phyloP scores from a whole-genome alignment of 306 rosid species.

The Vicia faba region DNA sequence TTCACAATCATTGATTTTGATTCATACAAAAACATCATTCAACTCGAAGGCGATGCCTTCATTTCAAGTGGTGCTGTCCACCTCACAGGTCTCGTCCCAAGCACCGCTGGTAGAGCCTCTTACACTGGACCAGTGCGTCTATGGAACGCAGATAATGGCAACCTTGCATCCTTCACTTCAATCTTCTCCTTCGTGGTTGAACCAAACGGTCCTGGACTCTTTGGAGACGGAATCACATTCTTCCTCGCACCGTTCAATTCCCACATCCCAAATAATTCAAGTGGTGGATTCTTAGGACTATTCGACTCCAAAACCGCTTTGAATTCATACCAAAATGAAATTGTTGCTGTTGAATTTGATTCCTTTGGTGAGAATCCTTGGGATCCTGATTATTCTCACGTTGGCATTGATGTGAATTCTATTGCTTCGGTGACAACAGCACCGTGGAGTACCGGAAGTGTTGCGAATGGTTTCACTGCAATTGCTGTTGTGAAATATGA shows the following conservation, averaged over 20 bases:
- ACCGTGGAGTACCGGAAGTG: conserved; percentile 3
- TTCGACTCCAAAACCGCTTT: conserved; percentile 34
- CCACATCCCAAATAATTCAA: conserved; percentile 30
- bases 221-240: conserved; percentile 47
- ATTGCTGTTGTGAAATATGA: conserved; percentile 44
- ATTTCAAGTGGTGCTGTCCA: background rate
- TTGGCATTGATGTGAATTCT: conserved; percentile 49
- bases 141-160: conserved; percentile 40
- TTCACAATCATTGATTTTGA: conserved; percentile 21
- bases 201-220: background rate
- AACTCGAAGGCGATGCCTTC: conserved; percentile 36
- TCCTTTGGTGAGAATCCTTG: conserved; percentile 38
- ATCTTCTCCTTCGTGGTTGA: conserved; percentile 32
- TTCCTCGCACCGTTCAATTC: conserved; percentile 47
- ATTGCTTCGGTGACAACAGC: conserved; percentile 33
- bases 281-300: conserved; percentile 50
- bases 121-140: conserved; percentile 39
- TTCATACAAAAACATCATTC: background rate
- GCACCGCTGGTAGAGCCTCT: conserved; percentile 47
- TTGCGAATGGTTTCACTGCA: background rate
- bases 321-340: conserved; percentile 33
- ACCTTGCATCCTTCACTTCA: conserved; percentile 28
- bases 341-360: conserved; percentile 51
- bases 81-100: conserved; percentile 19
- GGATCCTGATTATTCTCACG: conserved; percentile 37